Base-by-base conservation (phyloP, 2,329 filamentous ascomycete species). In the Neonectria magnoliae region DNA sequence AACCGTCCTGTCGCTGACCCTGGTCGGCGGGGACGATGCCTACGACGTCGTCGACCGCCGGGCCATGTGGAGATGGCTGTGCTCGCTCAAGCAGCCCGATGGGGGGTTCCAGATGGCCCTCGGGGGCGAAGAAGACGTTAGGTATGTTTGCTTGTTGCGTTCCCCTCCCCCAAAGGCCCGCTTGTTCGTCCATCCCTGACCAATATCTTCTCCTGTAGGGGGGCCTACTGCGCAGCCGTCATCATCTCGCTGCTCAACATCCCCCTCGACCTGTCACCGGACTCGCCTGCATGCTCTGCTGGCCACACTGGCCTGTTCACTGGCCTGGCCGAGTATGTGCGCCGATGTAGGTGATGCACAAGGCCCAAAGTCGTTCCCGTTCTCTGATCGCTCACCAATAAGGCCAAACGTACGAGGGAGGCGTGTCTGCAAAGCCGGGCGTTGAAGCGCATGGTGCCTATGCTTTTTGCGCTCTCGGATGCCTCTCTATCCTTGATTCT, bases 401-500 rank as follows among this genome's bases (percentile, higher is more conserved):
- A 93, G 91, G 92, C 77, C 95, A 98, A 85, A 97, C 93, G 11
- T 98, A 91, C 79, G 96, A 99, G 82, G 96, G 96, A 68, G 96
- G 96, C 53, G 94, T 99, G 71, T 94, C 93, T 69, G 91, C 89
- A 60, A 90, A 91, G 68, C 96, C 94, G 57, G 91, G 91, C 64
- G 90, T 91, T 68, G 96, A 99, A 84, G 96, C 95, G 59, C 96
- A 99, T 81, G 96, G 96, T 66, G 96, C 93, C 68, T 99, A 98
- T 81, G 93, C 95, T 27, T 98, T 98, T 80, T 98, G 95, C 80
- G 94, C 93, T 60, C 83, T 99, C 64, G 96, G 91, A 60, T 97
- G 93, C 79, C 87, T 99, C 59, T 91, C 93, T 74, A 93, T 98
- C 68, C 82, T 98, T 52, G 94, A 93, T 74, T 85, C 90, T 61